A percentile compares a stretch with the other conserved stretches of the same genome.
Evolutionary conservation across 805 yeast genomes (phyloP).

Genomic region (Lachancea fermentati): DNA sequence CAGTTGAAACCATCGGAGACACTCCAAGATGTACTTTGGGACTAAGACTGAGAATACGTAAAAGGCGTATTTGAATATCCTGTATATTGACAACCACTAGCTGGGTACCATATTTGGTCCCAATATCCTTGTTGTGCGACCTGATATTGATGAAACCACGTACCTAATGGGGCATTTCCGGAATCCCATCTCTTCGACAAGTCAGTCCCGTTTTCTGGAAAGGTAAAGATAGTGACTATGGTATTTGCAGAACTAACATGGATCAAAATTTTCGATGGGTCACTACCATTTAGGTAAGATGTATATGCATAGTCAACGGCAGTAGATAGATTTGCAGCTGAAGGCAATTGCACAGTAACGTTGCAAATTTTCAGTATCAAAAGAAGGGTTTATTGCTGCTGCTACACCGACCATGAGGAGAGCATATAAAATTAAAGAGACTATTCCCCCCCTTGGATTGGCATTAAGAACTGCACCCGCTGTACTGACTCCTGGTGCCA

Average conservation of each 20-base stretch:
- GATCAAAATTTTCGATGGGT: neutral
- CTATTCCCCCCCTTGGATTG: neutral
- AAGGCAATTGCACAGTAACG: conserved; percentile 2
- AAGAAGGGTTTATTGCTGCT: neutral
- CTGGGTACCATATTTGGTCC: conserved; percentile 5
- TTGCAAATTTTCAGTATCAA: conserved; percentile 2
- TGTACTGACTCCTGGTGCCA: conserved; percentile 4
- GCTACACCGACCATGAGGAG: neutral
- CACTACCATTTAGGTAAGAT: neutral
- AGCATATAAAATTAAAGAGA: neutral
- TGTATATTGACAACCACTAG: conserved; percentile 6
- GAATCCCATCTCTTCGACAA: neutral
- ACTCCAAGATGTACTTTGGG: conserved; percentile 3
- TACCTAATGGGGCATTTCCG: neutral
- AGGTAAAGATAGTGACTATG: neutral
- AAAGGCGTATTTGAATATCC: conserved; percentile 1
- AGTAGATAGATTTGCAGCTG: conserved; percentile 1
- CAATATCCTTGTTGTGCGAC: conserved; percentile 2
- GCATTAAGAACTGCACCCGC: conserved; percentile 1
- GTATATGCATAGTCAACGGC: conserved; percentile 1
- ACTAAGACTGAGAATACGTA: neutral
- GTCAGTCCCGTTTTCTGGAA: neutral
- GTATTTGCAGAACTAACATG: neutral
- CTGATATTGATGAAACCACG: conserved; percentile 3
- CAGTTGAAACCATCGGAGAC: conserved; percentile 2